These are phyloP conservation scores for Aspergillus affinis DNA, from an alignment of 495 filamentous ascomycete species.

Conservation along the genomic window DNA sequence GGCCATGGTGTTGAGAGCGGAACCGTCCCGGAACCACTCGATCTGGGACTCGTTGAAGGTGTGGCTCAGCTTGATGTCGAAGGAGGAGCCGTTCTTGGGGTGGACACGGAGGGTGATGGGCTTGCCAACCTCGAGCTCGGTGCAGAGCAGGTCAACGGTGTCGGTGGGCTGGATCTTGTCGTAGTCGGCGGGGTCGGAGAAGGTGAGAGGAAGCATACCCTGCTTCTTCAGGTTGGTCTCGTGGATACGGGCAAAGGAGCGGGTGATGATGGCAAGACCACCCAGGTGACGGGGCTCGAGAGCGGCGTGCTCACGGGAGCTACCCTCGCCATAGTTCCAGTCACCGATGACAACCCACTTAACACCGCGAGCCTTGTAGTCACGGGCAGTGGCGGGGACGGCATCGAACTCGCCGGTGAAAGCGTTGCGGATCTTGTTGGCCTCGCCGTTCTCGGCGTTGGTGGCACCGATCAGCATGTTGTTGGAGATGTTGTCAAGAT, in stretches of 20 bases:
- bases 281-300: conserved; percentile 97
- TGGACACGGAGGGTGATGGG: conserved; percentile 90
- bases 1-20: conserved; percentile 97
- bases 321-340: conserved; percentile 99
- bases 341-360: conserved; percentile 98
- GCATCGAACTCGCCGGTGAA: conserved; percentile 79
- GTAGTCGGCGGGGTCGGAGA: conserved; percentile 92
- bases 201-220: conserved; percentile 98
- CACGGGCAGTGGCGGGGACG: conserved; percentile 91
- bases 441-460: conserved; percentile 93
- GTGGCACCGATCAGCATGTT: conserved; percentile 99
- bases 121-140: conserved; percentile 89
- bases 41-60: conserved; percentile 98
- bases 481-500: conserved; percentile 99
- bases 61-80: conserved; percentile 82
- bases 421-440: conserved; percentile 96
- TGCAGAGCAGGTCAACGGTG: conserved; percentile 87
- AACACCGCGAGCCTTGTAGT: conserved; percentile 96
- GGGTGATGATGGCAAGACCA: conserved; percentile 94
- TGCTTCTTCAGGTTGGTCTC: conserved; percentile 99
- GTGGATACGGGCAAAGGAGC: conserved; percentile 97
- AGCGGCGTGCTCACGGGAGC: conserved; percentile 95
- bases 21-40: conserved; percentile 97
- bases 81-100: conserved; percentile 76
- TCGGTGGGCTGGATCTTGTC: conserved; percentile 94